Conservation (phyloP, 2,329 filamentous ascomycete genomes). For the Mariannaea elegans region DNA sequence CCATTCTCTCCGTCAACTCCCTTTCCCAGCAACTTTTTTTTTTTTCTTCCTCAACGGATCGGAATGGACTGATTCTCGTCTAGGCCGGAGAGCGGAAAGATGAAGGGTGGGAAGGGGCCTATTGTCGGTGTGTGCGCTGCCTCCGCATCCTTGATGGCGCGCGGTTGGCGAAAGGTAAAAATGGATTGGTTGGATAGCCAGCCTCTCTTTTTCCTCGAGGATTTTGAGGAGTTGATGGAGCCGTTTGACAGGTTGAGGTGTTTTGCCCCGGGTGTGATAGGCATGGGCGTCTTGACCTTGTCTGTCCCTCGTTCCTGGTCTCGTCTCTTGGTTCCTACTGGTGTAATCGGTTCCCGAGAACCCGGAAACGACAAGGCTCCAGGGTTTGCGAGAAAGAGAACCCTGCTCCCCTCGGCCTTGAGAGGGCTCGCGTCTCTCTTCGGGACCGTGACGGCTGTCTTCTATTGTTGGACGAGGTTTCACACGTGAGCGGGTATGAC, state of each 20-base stretch:
- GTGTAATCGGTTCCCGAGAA: slow-evolving; percentile 7
- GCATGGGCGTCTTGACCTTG: slow-evolving; percentile 13
- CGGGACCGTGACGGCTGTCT: not conserved
- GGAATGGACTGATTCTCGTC: slow-evolving; percentile 30
- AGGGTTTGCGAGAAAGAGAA: not conserved
- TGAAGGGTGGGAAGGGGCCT: slow-evolving; percentile 12
- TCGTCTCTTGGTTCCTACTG: not conserved
- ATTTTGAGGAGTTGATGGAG: not conserved
- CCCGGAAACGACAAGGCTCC: not conserved
- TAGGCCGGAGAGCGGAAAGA: not conserved
- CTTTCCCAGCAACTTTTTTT: not conserved
- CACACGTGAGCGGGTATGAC: slow-evolving; percentile 7
- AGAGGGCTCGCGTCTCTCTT: not conserved
- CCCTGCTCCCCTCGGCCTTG: not conserved
- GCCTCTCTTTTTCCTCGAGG: not conserved
- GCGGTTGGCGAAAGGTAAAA: slow-evolving; percentile 14
- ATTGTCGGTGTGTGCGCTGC: slow-evolving; percentile 20
- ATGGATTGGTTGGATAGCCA: not conserved
- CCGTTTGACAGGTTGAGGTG: slow-evolving; percentile 1
- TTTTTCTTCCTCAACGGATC: not conserved
- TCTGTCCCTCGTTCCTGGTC: slow-evolving; percentile 5
- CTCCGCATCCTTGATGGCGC: slow-evolving; percentile 8
- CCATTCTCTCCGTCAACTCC: not conserved
- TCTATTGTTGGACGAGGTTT: slow-evolving; percentile 8
- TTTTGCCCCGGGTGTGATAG: slow-evolving; percentile 11